Evolutionary conservation across 441 rosid species (phyloP), one percentile per base, ranked within the genome.

Genomic region (Gossypium armourianum): DNA sequence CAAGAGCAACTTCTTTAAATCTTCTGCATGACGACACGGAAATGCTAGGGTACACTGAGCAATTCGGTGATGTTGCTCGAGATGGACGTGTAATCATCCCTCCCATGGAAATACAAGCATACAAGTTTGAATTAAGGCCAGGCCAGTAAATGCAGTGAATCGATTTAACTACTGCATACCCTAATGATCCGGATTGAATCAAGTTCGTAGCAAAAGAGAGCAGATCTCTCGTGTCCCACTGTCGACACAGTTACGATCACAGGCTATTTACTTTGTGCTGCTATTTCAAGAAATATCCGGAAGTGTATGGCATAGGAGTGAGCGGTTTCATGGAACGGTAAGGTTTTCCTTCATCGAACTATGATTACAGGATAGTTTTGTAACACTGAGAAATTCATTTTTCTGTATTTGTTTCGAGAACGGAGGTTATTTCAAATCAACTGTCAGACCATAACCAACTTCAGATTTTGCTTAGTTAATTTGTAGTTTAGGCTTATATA

Each of bases 31-130:
- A 92, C 60, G 94, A 87, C 72, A 72, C 81, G 1, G 96, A 86
- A 70, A 69, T 87, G 79, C 88, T 94, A 2, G 99, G 97, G 26
- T 94, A 88, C 56, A 59, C 74, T 0, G 96, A 89, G 57, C 86
- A 82, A 82, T 59, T 75, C 4, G 78, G 75, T 62, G 92, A 84
- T 72, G 79, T 75, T 53, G 73, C 87, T 76, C 86, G 68, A 58
- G 95, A 94, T 23, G 97, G 96, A 54, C 83, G 45, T 53, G 80
- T 88, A 12, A 15, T 66, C 63, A 92, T 92, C 50, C 77, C 90
- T 64, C 96, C 97, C 52, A 94, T 90, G 97, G 99, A 94, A 83
- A 82, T 94, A 74, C 93, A 86, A 66, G 91, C 97, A 10, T 92
- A 90, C 84, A 94, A 88, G 83, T 81, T 94, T 80, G 97, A 88